Evolutionary conservation across 345 rosid genomes (phyloP), one percentile per base, ranked within the genome.

Genomic region (Pugionium dolabratum): DNA sequence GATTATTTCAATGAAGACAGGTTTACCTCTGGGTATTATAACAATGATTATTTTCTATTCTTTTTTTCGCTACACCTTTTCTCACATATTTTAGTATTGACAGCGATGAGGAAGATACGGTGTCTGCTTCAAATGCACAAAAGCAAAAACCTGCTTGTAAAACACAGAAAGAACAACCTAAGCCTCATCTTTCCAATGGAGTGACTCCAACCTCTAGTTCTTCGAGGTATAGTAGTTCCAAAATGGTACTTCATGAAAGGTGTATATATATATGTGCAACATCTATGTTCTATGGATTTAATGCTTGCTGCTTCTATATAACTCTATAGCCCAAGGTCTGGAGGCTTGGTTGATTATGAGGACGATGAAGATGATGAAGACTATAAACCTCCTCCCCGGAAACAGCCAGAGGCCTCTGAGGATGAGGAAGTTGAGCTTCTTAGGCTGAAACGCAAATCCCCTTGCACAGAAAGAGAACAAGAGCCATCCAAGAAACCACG

Each of bases 311-410:
- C 9, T 37, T 45, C 39, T 51, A 2, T 58, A 18, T 2, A 40
- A 63, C 18, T 52, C 32, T 66, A 4, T 65, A 84, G 90, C 70
- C 85, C 84, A 54, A 84, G 91, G 76, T 75, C 90, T 42, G 87
- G 89, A 27, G 96, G 95, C 27, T 81, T 95, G 75, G 99, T 95
- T 66, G 99, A 95, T 75, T 95, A 95, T 50, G 99, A 89, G 7
- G 96, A 91, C n/a, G 99, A 94, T 33, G 96, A 90, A 37, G 99
- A 91, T 45, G 99, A 95, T n/a, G 94, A 86, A 67, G 94, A 87
- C 66, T 89, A 85, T 71, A 85, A 78, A 63, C 96, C 98, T n/a
- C 96, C 98, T 45, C 96, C 91, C 4, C 78, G 74, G 80, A 91
- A 84, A 81, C 91, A 82, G 60, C 64, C 76, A 8, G 95, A 79